Base-by-base conservation (phyloP, 371 early-diverging fungal species). In the Globomyces sp. region DNA sequence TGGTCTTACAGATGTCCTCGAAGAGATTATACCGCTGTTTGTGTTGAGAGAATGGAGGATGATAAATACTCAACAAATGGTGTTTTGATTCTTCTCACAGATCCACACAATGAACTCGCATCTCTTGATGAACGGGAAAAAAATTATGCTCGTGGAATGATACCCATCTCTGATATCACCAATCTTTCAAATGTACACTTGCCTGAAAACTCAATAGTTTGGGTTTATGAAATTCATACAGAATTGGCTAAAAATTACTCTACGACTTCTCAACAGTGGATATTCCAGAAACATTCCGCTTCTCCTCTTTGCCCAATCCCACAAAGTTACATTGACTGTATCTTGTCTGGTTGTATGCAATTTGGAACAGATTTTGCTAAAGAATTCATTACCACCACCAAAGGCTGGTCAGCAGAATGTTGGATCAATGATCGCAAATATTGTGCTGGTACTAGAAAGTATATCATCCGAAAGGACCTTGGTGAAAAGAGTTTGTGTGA, bases 311-410 rank as follows among this genome's bases (percentile, higher is more conserved):
- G 60, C n/a, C 77, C 77, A 43, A 71, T 77, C 58, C 77, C 77
- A 39, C 77, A 74, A 51, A 59, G 65, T 58, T 77, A 77, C 64
- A 39, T 77, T 44, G 77, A 77, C 73, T 69, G 70, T 65, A 73
- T 77, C 41, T 44, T 74, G 24, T 39, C 57, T 9, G 77, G 77
- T 5, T 74, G 75, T 39, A 66, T 77, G 34, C 8, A 37, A 24
- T 49, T 62, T 67, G 55, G 62, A 13, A n/a, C 46, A 39, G 55
- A 57, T 1, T 77, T 77, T 69, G 75, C 77, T 4, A 41, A 47
- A 49, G 66, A 72, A 47, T 77, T 77, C 68, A 41, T 77, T 44
- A 24, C 9, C 8, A 49, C 41, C 6, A 77, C 77, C 34, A 40
- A 43, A 10, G 74, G 75, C 4, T 77, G 77, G 77, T 66, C 61